phyloP scores from a whole-genome alignment of 345 rosid species.

The Zanthoxylum bungeanum region DNA sequence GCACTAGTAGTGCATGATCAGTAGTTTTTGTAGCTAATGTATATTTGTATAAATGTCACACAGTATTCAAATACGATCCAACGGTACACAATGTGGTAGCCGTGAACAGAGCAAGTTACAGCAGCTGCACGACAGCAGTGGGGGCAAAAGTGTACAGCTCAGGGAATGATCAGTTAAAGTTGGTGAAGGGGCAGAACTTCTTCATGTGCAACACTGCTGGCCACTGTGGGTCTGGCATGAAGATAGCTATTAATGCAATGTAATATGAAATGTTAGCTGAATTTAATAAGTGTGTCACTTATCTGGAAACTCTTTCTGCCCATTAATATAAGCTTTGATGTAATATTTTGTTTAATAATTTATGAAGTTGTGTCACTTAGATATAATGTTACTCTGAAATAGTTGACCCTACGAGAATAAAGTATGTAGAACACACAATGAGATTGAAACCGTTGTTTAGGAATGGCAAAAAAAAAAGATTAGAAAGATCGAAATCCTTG shows the following conservation, averaged over 20 bases:
- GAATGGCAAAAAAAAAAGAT: too few species aligned
- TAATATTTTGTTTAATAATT: too few species aligned
- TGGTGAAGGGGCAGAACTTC: conserved; percentile 45
- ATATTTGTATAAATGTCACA: conserved; percentile 1
- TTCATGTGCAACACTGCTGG: conserved; percentile 48
- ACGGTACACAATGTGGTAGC: conserved; percentile 43
- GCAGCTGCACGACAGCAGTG: conserved; percentile 31
- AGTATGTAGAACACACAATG: too few species aligned
- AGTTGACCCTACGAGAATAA: too few species aligned
- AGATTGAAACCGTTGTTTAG: too few species aligned
- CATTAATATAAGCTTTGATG: not conserved
- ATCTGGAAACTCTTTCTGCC: not conserved
- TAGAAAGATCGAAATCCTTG: too few species aligned
- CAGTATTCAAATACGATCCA: conserved; percentile 48
- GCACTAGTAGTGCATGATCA: too few species aligned
- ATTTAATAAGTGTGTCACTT: not conserved
- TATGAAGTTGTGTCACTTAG: too few species aligned
- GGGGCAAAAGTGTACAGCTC: conserved; percentile 34
- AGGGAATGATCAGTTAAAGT: conserved; percentile 41
- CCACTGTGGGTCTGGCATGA: conserved; percentile 50
- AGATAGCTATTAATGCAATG: conserved; percentile 42
- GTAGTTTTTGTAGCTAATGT: fast-evolving
- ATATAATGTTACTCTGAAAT: too few species aligned
- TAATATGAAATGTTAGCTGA: not conserved
- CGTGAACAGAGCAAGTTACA: conserved; percentile 35